Conservation (phyloP, 176 grass and related monocot species). For the Rhipidocladum racemiflorum region DNA sequence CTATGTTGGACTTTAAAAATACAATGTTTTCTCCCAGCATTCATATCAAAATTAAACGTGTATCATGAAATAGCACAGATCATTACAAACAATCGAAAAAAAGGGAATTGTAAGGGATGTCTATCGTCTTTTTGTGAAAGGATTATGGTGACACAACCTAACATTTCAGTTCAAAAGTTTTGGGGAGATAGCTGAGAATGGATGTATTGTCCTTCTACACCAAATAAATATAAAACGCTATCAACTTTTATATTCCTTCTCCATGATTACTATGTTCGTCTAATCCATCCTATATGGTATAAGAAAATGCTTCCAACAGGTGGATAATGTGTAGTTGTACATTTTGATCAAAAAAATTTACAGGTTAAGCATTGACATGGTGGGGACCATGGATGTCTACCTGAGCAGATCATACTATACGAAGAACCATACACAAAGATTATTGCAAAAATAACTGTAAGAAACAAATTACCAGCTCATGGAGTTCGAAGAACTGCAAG, state of each 20-base stretch:
- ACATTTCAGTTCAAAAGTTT: slow-evolving; percentile 2
- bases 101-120: neutral
- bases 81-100: neutral
- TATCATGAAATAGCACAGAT: neutral
- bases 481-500: slow-evolving; percentile 81
- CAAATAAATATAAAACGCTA: no score
- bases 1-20: neutral
- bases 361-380: neutral
- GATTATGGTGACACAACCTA: neutral
- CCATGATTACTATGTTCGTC: neutral
- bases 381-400: neutral
- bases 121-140: neutral
- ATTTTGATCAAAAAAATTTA: neutral
- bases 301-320: neutral
- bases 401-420: neutral
- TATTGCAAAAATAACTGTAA: neutral
- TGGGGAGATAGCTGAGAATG: neutral
- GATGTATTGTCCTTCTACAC: no score
- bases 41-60: neutral
- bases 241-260: neutral
- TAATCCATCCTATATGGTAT: neutral
- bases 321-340: neutral
- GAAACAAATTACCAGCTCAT: slow-evolving; percentile 58
- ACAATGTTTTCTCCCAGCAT: neutral
- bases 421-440: neutral